Base-by-base conservation (phyloP, 306 rosid species). In the Sophora flavescens region DNA sequence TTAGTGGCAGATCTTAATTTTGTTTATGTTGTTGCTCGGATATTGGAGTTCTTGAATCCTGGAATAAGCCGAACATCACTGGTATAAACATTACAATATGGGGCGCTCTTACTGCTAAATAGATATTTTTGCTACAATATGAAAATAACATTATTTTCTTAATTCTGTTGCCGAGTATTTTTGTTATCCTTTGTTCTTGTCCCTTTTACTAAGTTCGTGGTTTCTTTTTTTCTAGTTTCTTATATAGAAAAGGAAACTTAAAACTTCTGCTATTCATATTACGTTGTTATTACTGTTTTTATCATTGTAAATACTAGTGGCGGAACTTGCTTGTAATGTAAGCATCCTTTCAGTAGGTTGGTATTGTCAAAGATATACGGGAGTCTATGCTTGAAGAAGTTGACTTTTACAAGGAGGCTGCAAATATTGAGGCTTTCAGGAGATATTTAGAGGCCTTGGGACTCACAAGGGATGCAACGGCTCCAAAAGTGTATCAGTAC, bases 311-410 rank as follows among this genome's bases (percentile, higher is more conserved):
- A 70, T 64, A 61, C 14, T 58, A 62, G 69, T 72, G 18, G 72
- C 63, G 56, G 81, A 78, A 67, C 79, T 84, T 73, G 58, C 78
- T 15, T 58, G 30, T 87, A 86, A 88, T 72, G 63, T 72, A 33
- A 60, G 53, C 74, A 42, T 81, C 75, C 68, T 75, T 86, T 79
- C 80, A 74, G 86, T 90, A 90, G 97, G 96, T 89, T 80, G 93
- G 96, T 83, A 88, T 95, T 61, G 97, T 95, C 75, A 84, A 95
- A 77, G 98, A 90, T 89, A 95, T 95, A 76, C 86, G 90, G n/a
- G 96, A 85, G 53, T 90, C 97, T 44, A 92, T 95, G 97, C 98
- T 95, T 71, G 98, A 92, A 86, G 98, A 95, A 79, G 97, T 92
- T 82, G 97, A 95, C 93, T 95, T 95, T 72, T 72, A 87, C 83